Conservation (phyloP, 495 filamentous ascomycete genomes). For the Viridothelium virens region DNA sequence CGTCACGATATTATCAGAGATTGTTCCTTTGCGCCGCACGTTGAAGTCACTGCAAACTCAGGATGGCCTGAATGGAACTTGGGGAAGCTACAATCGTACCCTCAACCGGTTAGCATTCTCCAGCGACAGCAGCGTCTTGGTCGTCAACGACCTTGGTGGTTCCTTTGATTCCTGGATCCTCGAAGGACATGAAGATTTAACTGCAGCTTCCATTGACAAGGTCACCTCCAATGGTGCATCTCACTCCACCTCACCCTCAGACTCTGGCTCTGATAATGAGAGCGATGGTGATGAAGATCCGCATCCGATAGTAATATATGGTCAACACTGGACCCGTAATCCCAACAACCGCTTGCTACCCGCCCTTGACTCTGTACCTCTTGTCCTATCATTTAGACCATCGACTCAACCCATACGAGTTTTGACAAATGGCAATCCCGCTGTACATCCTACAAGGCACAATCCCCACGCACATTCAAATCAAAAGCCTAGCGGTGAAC, state of each 20-base stretch:
- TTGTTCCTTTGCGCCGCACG: constrained; percentile 50
- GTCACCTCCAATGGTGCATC: constrained; percentile 6
- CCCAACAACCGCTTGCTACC: constrained; percentile 65
- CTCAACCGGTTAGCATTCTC: constrained; percentile 74
- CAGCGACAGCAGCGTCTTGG: constrained; percentile 67
- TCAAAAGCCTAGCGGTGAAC: constrained; percentile 39
- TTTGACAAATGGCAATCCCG: constrained; percentile 39
- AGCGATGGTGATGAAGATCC: constrained; percentile 29
- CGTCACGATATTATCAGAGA: constrained; percentile 41
- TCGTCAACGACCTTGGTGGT: constrained; percentile 71
- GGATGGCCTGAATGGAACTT: constrained; percentile 49
- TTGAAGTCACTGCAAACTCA: constrained; percentile 41
- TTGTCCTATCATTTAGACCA: constrained; percentile 70
- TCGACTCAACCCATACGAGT: constrained; percentile 28
- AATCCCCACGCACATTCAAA: constrained; percentile 43
- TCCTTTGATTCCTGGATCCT: constrained; percentile 81
- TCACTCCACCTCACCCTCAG: constrained; percentile 34
- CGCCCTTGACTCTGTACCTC: constrained; percentile 59
- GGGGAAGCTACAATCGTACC: constrained; percentile 70
- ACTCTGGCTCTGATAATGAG: constrained; percentile 46
- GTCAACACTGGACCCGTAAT: constrained; percentile 58
- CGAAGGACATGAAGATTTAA: constrained; percentile 44
- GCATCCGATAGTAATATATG: constrained; percentile 26
- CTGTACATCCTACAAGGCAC: constrained; percentile 39
- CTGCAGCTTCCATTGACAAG: constrained; percentile 27